These are phyloP conservation scores for Volvox africanus DNA, from an alignment of 139 green algal genomes.

Conservation along the genomic window DNA sequence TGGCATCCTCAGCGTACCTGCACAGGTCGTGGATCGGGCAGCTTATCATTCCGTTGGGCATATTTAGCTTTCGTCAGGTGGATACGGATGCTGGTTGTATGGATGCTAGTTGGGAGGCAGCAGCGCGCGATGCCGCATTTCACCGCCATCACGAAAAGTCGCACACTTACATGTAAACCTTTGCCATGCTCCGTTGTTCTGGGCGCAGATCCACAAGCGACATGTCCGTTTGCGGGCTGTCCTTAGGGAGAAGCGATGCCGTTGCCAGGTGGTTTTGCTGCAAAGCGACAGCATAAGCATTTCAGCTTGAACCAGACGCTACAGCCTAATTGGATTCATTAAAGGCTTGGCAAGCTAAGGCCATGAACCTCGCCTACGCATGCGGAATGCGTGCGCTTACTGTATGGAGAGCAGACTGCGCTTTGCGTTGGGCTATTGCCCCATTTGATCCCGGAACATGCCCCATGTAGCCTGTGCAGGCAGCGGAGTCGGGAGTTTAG, in stretches of 20 bases:
- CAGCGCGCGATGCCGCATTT: background rate
- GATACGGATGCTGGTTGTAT: too few species aligned
- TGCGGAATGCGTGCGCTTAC: background rate
- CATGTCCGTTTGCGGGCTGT: constrained; percentile 25
- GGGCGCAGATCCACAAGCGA: constrained; percentile 34
- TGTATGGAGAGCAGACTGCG: constrained; percentile 50
- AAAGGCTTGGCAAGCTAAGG: too few species aligned
- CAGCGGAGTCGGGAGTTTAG: too few species aligned
- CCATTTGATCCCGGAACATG: constrained; percentile 34
- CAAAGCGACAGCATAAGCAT: background rate
- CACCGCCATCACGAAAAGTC: too few species aligned
- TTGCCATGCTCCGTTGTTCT: constrained; percentile 35
- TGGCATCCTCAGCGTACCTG: constrained; percentile 36
- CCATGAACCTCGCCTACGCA: too few species aligned
- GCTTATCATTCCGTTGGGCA: too few species aligned
- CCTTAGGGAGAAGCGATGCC: background rate
- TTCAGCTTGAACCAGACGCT: too few species aligned
- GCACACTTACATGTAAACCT: constrained; percentile 33
- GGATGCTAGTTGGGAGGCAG: background rate
- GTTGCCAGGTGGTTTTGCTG: constrained; percentile 20
- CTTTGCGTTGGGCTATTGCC: constrained; percentile 41
- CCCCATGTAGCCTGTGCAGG: constrained; percentile 37
- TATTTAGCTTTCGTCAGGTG: too few species aligned
- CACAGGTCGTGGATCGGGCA: too few species aligned
- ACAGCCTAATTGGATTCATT: too few species aligned